phyloP scores from a whole-genome alignment of 2,329 filamentous ascomycete species.

The Botrytis aclada region DNA sequence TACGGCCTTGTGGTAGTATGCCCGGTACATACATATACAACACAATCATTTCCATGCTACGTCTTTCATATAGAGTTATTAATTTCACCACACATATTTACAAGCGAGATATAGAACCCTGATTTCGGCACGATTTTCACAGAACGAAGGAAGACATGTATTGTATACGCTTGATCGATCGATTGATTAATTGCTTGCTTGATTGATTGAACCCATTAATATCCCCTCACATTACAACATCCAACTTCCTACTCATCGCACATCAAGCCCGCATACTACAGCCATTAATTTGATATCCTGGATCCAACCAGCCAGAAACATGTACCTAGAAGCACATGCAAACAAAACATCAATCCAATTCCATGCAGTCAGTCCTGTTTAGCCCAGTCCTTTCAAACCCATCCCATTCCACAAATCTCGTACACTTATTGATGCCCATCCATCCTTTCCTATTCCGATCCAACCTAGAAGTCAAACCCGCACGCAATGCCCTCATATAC shows the following conservation, averaged over 20 bases:
- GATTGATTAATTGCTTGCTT: background rate
- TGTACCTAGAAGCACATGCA: background rate
- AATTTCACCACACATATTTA: background rate
- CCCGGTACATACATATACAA: background rate
- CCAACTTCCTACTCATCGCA: background rate
- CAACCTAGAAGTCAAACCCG: constrained; percentile 3
- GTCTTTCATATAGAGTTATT: background rate
- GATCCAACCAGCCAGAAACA: background rate
- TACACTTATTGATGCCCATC: background rate
- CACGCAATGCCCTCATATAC: constrained; percentile 8
- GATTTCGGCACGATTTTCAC: background rate
- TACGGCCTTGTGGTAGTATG: no score
- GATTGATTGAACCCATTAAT: background rate
- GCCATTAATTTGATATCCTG: background rate
- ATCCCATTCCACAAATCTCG: background rate
- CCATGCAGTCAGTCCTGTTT: background rate
- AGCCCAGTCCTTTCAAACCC: background rate
- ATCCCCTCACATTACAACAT: background rate
- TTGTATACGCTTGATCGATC: background rate
- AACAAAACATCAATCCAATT: background rate
- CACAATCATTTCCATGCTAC: background rate
- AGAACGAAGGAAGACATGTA: background rate
- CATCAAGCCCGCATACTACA: background rate
- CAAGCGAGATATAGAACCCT: background rate
- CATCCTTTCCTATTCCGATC: background rate